Conservation (phyloP, 2,329 filamentous ascomycete species). For the Hymenoscyphus infarciens region DNA sequence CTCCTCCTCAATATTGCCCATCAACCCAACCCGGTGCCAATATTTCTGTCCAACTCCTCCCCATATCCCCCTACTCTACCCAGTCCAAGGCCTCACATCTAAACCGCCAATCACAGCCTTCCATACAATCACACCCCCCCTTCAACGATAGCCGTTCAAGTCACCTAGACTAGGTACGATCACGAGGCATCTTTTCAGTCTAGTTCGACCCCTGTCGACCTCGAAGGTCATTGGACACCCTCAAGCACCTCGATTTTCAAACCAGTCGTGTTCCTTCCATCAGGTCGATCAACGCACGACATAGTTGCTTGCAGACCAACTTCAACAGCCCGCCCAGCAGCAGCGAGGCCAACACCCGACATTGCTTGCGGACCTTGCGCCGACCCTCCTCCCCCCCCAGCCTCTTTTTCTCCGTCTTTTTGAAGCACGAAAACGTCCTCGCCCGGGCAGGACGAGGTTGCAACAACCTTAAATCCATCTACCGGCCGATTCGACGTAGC, state of each 20-base stretch:
- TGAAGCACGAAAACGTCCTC: constrained; percentile 13
- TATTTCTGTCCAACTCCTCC: constrained; percentile 11
- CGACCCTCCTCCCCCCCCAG: constrained; percentile 15
- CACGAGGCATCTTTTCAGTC: constrained; percentile 28
- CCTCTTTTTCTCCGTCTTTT: constrained; percentile 8
- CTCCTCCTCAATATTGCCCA: background rate
- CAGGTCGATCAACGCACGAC: constrained; percentile 32
- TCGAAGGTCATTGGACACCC: constrained; percentile 36
- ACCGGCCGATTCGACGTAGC: constrained; percentile 15
- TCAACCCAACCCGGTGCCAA: background rate
- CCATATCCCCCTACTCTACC: constrained; percentile 9
- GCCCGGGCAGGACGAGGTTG: constrained; percentile 7
- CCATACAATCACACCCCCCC: constrained; percentile 19
- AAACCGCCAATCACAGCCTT: constrained; percentile 21
- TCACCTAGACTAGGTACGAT: constrained; percentile 21
- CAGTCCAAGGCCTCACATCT: constrained; percentile 12
- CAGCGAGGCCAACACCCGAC: background rate
- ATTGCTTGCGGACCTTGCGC: background rate
- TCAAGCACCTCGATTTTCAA: constrained; percentile 14
- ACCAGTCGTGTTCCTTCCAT: constrained; percentile 31
- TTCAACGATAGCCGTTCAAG: constrained; percentile 12
- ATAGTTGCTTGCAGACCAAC: constrained; percentile 32
- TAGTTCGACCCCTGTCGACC: constrained; percentile 21
- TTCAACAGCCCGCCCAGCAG: constrained; percentile 4
- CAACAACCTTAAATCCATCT: constrained; percentile 23